These are phyloP conservation scores for Lophiostoma macrostomum DNA, from an alignment of 495 filamentous ascomycete species.

Conservation along the genomic window DNA sequence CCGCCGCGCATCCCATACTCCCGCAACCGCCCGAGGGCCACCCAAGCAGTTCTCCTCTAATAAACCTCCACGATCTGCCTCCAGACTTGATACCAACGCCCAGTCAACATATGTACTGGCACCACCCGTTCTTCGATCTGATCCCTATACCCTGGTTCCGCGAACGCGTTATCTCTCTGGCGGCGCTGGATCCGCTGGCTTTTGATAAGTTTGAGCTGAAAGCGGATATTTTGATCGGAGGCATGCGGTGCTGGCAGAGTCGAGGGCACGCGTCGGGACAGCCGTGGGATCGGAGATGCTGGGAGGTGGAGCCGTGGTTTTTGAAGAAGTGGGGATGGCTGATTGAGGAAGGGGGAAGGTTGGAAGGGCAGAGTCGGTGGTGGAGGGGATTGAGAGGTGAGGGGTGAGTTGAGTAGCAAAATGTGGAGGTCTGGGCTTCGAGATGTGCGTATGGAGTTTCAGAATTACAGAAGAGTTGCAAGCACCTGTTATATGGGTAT, in stretches of 20 bases:
- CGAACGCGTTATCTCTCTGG: constrained; percentile 6
- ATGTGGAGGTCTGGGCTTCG: no score
- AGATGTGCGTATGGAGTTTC: no score
- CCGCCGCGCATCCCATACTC: neutral
- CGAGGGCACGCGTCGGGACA: constrained; percentile 2
- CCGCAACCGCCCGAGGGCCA: no score
- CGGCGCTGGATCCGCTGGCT: neutral
- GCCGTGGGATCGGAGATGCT: constrained; percentile 20
- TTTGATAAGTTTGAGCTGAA: constrained; percentile 9
- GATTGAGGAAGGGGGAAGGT: constrained; percentile 9
- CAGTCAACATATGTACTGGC: neutral
- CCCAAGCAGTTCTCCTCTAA: neutral
- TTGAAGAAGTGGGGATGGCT: constrained; percentile 17
- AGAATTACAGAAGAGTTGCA: no score
- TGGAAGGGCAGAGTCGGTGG: constrained; percentile 16
- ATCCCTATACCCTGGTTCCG: constrained; percentile 16
- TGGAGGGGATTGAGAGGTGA: constrained; percentile 14
- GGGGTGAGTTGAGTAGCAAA: no score
- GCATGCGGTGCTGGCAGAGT: constrained; percentile 14
- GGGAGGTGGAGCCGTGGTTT: constrained; percentile 21
- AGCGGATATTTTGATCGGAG: constrained; percentile 8
- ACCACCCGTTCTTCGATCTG: constrained; percentile 16
- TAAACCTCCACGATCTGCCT: neutral
- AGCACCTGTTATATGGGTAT: no score
- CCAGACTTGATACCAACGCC: constrained; percentile 16